These are phyloP conservation scores for Pontederia crassipes DNA, from an alignment of 176 grass and related monocot genomes.

Conservation along the genomic window DNA sequence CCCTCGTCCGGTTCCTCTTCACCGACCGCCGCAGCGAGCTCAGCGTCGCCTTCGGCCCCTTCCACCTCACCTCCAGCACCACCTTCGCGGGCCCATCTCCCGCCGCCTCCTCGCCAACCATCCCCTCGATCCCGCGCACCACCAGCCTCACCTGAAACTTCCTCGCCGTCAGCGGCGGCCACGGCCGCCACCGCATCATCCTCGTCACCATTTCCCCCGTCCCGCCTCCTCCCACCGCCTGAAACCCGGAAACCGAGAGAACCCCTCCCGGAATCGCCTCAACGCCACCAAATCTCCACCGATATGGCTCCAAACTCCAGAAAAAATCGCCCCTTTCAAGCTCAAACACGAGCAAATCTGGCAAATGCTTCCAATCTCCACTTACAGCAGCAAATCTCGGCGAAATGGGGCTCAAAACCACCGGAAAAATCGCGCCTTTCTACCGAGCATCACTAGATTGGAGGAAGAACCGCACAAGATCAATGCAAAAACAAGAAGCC, in stretches of 20 bases:
- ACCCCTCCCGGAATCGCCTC: neutral
- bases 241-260: neutral
- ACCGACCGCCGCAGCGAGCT: constrained; percentile 65
- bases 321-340: neutral
- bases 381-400: neutral
- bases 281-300: neutral
- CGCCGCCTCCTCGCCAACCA: constrained; percentile 11
- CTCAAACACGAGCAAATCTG: neutral
- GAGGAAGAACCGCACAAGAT: neutral
- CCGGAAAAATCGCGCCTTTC: constrained; percentile 1
- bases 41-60: constrained; percentile 51
- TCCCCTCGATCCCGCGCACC: constrained; percentile 49
- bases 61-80: constrained; percentile 57
- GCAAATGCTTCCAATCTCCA: no score
- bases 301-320: neutral
- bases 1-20: constrained; percentile 70
- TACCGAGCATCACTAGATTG: neutral
- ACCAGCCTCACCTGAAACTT: constrained; percentile 56
- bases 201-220: constrained; percentile 35
- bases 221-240: neutral
- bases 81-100: constrained; percentile 20
- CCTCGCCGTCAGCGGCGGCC: constrained; percentile 44
- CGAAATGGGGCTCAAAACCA: neutral
- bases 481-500: neutral
- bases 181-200: constrained; percentile 84